Evolutionary conservation across 1,139 yeast species (phyloP).

Genomic region (Zygoascus sp.): DNA sequence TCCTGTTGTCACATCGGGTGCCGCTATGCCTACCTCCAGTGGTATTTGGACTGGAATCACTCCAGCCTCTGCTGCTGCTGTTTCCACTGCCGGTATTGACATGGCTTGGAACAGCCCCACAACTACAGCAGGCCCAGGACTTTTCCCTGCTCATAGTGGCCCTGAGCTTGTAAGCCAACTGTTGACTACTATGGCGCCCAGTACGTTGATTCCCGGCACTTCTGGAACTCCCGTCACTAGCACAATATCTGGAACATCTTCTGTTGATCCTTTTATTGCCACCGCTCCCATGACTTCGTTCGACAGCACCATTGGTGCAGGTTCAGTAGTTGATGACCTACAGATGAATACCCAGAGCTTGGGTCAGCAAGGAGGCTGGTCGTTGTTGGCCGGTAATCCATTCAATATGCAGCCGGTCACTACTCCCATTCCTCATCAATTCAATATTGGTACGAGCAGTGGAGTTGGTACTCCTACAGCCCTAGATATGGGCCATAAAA

Average conservation of each 20-base stretch:
- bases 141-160: not conserved
- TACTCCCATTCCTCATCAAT: conserved; percentile 12
- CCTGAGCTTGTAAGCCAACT: not conserved
- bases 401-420: conserved; percentile 12
- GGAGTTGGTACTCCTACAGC: not conserved
- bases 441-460: not conserved
- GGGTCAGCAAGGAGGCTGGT: conserved; percentile 6
- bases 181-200: not conserved
- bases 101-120: conserved; percentile 1
- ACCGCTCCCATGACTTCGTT: conserved; percentile 15
- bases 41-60: conserved; percentile 1
- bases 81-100: not conserved
- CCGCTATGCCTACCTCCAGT: not conserved
- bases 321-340: not conserved
- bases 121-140: not conserved
- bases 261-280: conserved; percentile 15
- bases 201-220: not conserved
- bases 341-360: not conserved
- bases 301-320: conserved; percentile 2
- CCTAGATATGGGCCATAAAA: not conserved
- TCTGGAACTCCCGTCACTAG: conserved; percentile 1
- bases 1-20: not conserved
- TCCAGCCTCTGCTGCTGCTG: not conserved
- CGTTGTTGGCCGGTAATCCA: conserved; percentile 10
- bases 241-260: not conserved